phyloP scores from a whole-genome alignment of 805 yeast species.

The Candida ficus region DNA sequence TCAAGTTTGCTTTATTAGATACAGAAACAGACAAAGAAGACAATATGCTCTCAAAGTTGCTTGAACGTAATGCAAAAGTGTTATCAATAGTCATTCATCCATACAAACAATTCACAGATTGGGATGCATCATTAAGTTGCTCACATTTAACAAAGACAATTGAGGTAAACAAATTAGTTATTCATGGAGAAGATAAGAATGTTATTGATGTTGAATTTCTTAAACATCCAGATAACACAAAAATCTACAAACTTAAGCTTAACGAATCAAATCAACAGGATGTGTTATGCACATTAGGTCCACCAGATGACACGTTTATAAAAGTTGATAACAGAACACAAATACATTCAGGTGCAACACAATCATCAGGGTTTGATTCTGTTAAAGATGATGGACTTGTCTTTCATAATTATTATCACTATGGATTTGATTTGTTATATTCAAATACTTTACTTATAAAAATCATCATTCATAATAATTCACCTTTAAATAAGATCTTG shows the following conservation, averaged over 20 bases:
- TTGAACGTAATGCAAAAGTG: conserved; percentile 10
- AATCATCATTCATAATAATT: conserved; percentile 47
- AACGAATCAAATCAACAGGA: conserved; percentile 47
- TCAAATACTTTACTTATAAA: conserved; percentile 38
- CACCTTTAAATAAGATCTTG: conserved; percentile 39
- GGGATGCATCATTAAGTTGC: conserved; percentile 5
- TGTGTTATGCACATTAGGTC: conserved; percentile 42
- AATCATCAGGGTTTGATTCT: no score
- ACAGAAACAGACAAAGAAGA: conserved; percentile 13
- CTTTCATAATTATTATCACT: conserved; percentile 52
- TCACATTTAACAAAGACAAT: conserved; percentile 11
- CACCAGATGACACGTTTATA: conserved; percentile 49
- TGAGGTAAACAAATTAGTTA: conserved; percentile 11
- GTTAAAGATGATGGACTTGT: conserved; percentile 24
- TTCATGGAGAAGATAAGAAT: conserved; percentile 1
- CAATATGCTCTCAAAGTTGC: conserved; percentile 2
- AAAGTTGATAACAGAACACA: conserved; percentile 38
- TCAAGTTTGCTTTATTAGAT: conserved; percentile 32
- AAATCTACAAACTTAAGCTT: conserved; percentile 24
- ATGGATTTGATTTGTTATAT: conserved; percentile 52
- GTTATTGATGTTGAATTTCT: conserved; percentile 17
- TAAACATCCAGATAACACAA: conserved; percentile 21
- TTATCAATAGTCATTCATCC: conserved; percentile 15
- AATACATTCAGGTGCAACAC: conserved; percentile 37
- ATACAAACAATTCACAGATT: conserved; percentile 22